A percentile compares a stretch with the other conserved stretches of the same genome.
Evolutionary conservation across 805 yeast genomes (phyloP).

Genomic region (Metschnikowia continentalis): DNA sequence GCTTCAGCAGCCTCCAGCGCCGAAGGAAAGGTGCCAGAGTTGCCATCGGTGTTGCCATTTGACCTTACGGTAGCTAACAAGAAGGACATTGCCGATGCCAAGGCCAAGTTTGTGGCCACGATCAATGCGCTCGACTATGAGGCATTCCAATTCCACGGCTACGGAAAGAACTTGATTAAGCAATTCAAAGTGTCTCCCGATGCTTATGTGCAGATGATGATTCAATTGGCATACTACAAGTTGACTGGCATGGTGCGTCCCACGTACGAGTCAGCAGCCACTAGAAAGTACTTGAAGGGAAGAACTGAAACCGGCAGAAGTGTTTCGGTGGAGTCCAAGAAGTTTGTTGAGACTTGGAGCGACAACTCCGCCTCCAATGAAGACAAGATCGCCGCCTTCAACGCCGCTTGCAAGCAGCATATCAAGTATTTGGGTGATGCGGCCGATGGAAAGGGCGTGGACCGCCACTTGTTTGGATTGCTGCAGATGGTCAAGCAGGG

Average conservation of each 20-base stretch:
- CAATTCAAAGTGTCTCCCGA: slow-evolving; percentile 86
- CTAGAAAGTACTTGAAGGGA: slow-evolving; percentile 82
- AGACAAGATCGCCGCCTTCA: slow-evolving; percentile 63
- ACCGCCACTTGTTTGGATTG: slow-evolving; percentile 89
- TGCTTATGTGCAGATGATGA: slow-evolving; percentile 84
- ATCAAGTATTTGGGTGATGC: slow-evolving; percentile 71
- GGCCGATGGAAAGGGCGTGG: slow-evolving; percentile 82
- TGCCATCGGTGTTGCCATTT: slow-evolving; percentile 42
- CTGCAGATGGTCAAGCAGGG: slow-evolving; percentile 62
- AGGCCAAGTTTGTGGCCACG: slow-evolving; percentile 50
- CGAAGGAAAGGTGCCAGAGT: slow-evolving; percentile 13
- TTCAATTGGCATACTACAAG: slow-evolving; percentile 88
- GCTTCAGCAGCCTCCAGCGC: slow-evolving; percentile 9
- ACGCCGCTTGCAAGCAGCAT: slow-evolving; percentile 71
- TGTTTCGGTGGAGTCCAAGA: slow-evolving; percentile 66
- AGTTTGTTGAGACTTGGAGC: slow-evolving; percentile 73
- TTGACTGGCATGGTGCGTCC: slow-evolving; percentile 77
- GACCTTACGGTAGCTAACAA: slow-evolving; percentile 53
- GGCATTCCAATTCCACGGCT: slow-evolving; percentile 75
- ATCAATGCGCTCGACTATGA: slow-evolving; percentile 66
- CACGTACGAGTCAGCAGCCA: slow-evolving; percentile 94
- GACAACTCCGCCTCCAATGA: slow-evolving; percentile 45
- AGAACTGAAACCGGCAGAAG: slow-evolving; percentile 92
- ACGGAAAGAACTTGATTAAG: slow-evolving; percentile 85
- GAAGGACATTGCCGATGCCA: slow-evolving; percentile 52